phyloP scores from a whole-genome alignment of 2,329 filamentous ascomycete species.

The Xylaria digitata region DNA sequence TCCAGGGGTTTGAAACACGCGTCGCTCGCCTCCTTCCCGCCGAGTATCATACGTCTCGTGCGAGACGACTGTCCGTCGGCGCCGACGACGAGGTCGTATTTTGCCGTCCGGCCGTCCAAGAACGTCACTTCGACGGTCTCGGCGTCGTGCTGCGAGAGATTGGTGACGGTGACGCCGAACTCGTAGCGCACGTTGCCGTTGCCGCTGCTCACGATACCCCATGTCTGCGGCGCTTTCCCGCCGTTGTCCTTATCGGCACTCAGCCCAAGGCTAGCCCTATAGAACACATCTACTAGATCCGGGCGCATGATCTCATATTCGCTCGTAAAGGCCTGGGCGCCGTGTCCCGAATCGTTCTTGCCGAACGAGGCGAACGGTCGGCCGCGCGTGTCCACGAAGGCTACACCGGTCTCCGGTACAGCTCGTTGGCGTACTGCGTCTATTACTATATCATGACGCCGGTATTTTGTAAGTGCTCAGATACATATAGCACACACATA shows the following conservation, averaged over 20 bases:
- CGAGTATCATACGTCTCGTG: conserved; percentile 55
- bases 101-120: conserved; percentile 55
- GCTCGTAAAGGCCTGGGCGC: conserved; percentile 59
- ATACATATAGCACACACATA: no score
- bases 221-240: conserved; percentile 46
- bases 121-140: conserved; percentile 54
- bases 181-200: conserved; percentile 49
- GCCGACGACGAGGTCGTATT: conserved; percentile 65
- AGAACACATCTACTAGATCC: conserved; percentile 63
- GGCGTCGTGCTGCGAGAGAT: conserved; percentile 46
- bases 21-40: conserved; percentile 44
- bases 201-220: conserved; percentile 36
- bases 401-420: conserved; percentile 61
- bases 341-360: conserved; percentile 55
- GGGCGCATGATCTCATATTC: conserved; percentile 72
- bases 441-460: conserved; percentile 44
- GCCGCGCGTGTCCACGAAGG: conserved; percentile 57
- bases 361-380: conserved; percentile 54
- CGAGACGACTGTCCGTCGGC: conserved; percentile 66
- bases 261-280: conserved; percentile 49
- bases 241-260: background rate
- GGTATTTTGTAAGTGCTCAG: background rate
- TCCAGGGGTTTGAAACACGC: conserved; percentile 47
- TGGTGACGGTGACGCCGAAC: conserved; percentile 49
- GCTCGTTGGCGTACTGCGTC: conserved; percentile 50